Evolutionary conservation across 768 basidiomycete genomes (phyloP), one percentile per base, ranked within the genome.

Genomic region (Leucogyrophana mollusca): DNA sequence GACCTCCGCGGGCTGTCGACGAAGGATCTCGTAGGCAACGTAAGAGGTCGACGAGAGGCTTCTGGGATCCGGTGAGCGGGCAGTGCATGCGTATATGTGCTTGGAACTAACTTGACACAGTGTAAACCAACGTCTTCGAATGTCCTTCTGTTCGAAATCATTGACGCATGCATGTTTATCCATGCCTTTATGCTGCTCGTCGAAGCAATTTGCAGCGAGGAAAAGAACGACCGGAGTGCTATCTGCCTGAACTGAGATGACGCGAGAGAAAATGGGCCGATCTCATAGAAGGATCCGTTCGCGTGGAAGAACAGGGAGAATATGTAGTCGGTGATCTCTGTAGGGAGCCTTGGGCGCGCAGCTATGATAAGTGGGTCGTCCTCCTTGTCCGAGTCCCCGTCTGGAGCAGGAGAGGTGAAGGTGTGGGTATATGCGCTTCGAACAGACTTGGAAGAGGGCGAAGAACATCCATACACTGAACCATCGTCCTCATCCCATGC

Each of bases 21-120:
- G 27, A 30, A 30, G 27, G 13, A 7, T 13, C 27, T 30, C 27
- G 27, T 30, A 30, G 13, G 27, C 27, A 13, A 30, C 46, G 1
- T 41, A 50, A 3, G 59, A 58, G 5, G 40, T 43, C 24, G 51
- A 58, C 11, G 44, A 40, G 37, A 65, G 38, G 41, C 35, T 47
- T 47, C 64, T 66, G n/a, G n/a, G n/a, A n/a, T n/a, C n/a, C n/a
- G n/a, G n/a, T 21, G 36, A 17, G 36, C 25, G 44, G 22, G 22
- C 6, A 40, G 44, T 46, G 49, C 35, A 23, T 49, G 17, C 21
- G 35, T 30, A 59, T 50, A 58, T 62, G 51, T 58, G 47, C 49
- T 37, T 43, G 38, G 40, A 50, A 3, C 74, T 49, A 50, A 81
- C 79, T 64, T 76, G 37, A 78, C 69, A 72, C 77, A 79, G 25